phyloP scores from a whole-genome alignment of 2,329 filamentous ascomycete species.

The Hysterium pulicare region DNA sequence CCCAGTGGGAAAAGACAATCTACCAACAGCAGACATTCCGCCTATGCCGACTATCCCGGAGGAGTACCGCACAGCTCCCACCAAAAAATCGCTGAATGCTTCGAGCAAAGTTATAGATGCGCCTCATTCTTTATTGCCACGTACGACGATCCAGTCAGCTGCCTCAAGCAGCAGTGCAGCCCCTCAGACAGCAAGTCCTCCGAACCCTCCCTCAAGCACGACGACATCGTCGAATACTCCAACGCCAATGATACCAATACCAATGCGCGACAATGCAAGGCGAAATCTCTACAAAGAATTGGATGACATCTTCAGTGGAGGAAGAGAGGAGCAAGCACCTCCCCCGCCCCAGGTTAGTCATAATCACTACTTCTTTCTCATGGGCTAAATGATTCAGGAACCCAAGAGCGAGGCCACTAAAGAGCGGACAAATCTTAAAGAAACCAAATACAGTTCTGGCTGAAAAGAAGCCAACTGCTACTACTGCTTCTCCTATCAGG shows the following conservation, averaged over 20 bases:
- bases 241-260: background rate
- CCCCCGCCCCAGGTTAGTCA: background rate
- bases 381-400: background rate
- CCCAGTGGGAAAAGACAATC: background rate
- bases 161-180: background rate
- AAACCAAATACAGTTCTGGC: background rate
- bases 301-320: background rate
- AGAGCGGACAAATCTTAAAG: background rate
- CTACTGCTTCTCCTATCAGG: background rate
- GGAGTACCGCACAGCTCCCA: background rate
- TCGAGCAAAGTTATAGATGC: background rate
- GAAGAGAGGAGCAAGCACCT: background rate
- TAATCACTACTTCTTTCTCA: background rate
- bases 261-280: background rate
- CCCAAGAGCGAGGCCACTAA: background rate
- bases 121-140: background rate
- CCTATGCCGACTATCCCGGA: constrained; percentile 1
- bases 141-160: background rate
- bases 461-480: background rate
- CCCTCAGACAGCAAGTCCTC: constrained; percentile 6
- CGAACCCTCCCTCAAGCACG: background rate
- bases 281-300: background rate
- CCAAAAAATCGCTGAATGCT: background rate
- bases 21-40: background rate
- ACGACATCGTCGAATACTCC: background rate